Base-by-base conservation (phyloP, 148 eudicot genomes). In the Rhododendron henanense region DNA sequence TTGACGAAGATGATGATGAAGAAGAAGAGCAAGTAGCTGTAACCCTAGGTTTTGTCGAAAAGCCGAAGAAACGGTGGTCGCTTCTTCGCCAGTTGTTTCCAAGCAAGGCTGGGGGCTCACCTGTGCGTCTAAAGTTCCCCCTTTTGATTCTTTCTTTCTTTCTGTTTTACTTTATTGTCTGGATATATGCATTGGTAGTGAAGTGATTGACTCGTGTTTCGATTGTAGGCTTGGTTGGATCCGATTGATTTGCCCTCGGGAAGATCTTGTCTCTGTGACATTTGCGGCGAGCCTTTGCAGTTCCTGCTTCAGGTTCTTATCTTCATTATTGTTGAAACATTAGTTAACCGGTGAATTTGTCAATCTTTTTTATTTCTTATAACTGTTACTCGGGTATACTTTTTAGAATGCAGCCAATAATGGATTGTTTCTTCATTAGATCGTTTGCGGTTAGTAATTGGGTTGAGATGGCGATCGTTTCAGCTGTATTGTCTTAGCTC, bases 91-190 rank as follows among this genome's bases (percentile, higher is more conserved):
- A 95, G 37, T 76, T 87, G 35, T 96, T 96, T 84, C 98, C 99
- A 2, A 92, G 98, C 95, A 95, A 93, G 88, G 98, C 99, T 74
- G 99, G 99, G 28, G 94, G 97, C 65, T 84, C 88, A 80, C 99
- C 99, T 81, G 99, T 95, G 90, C 44, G 94, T 87, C 61, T 84
- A 14, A 37, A 75, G 37, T 78, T 18, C 25, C 81, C 81, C 39
- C 18, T 75, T 25, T 41, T 57, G 71, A 57, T 21, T 14, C 75
- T 61, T 82, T 63, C 50, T 21, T 28, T 82, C 50, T 82, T 47
- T 81, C 71, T 81, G 83, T 35, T 23, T 41, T 61, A 14, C 18
- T 59, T 61, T 28, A 14, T 81, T 9, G 11, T n/a, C n/a, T 3
- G 15, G 5, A 82, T 71, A 53, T 7, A 47, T 59, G 25, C 69